These are phyloP conservation scores for Paragyromitra xinjiangensis DNA, from an alignment of 495 filamentous ascomycete species.

Conservation along the genomic window DNA sequence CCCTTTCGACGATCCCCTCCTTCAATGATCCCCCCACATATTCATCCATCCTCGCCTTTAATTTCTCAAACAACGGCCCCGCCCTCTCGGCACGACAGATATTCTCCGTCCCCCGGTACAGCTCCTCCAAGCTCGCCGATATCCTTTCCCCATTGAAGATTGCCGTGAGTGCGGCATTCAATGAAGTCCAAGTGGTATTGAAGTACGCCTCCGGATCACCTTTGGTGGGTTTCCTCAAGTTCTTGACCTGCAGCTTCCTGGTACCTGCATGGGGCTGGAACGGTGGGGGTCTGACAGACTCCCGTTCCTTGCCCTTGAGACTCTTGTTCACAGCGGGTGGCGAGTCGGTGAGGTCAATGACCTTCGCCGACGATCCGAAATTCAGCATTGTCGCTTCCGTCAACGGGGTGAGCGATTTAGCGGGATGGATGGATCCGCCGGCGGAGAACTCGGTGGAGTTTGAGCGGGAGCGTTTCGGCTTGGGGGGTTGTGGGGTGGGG, in stretches of 20 bases:
- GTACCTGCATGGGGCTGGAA: conserved; percentile 51
- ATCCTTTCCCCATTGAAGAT: conserved; percentile 74
- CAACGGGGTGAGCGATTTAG: conserved; percentile 32
- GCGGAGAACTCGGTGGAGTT: conserved; percentile 39
- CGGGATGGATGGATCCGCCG: background rate
- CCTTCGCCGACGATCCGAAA: conserved; percentile 21
- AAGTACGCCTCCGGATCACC: conserved; percentile 76
- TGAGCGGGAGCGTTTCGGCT: conserved; percentile 52
- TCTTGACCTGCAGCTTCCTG: conserved; percentile 86
- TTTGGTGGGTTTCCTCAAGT: conserved; percentile 70
- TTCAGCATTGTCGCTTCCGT: conserved; percentile 55
- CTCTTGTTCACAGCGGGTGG: conserved; percentile 9
- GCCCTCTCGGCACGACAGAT: conserved; percentile 80
- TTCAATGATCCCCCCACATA: conserved; percentile 69
- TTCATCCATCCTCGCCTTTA: conserved; percentile 70
- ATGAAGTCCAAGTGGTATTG: conserved; percentile 71
- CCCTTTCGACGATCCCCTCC: conserved; percentile 63
- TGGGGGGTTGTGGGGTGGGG: conserved; percentile 6
- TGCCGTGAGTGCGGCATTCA: conserved; percentile 74
- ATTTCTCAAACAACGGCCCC: conserved; percentile 67
- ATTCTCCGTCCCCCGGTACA: conserved; percentile 91
- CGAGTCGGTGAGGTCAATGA: conserved; percentile 51
- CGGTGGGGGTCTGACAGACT: conserved; percentile 31
- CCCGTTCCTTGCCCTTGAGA: conserved; percentile 12
- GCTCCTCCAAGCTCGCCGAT: conserved; percentile 76